Evolutionary conservation across 2,329 filamentous ascomycete species (phyloP).

Genomic region (Colletotrichum spinosum): DNA sequence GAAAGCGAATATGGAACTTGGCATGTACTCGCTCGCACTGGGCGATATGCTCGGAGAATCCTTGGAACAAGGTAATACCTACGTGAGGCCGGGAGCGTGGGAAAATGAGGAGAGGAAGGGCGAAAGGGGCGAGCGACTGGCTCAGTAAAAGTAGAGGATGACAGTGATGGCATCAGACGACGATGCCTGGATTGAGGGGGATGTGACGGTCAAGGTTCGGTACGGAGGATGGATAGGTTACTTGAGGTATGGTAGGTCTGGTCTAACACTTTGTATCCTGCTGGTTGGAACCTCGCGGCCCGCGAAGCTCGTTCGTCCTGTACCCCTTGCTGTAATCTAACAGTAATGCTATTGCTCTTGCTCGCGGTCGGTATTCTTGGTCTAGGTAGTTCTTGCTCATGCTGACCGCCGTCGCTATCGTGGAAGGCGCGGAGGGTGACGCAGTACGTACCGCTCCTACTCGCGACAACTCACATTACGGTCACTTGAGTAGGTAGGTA

Average conservation of each 20-base stretch:
- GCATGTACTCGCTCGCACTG: no score
- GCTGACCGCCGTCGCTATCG: slow-evolving; percentile 1
- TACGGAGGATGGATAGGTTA: neutral
- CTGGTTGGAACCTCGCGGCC: no score
- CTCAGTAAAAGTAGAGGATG: slow-evolving; percentile 13
- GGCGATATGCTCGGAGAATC: no score
- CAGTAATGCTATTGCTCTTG: neutral
- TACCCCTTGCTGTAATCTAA: neutral
- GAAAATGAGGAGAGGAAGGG: slow-evolving; percentile 16
- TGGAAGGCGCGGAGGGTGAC: slow-evolving; percentile 22
- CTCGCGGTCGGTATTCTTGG: slow-evolving; percentile 1
- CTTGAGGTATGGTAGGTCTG: no score
- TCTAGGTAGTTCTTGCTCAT: slow-evolving; percentile 1
- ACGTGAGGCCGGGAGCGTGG: slow-evolving; percentile 19
- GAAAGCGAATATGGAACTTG: no score
- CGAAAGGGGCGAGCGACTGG: slow-evolving; percentile 10
- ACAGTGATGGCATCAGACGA: slow-evolving; percentile 20
- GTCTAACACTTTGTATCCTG: no score
- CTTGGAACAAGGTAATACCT: neutral
- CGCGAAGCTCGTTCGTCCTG: neutral
- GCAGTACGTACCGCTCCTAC: slow-evolving; percentile 24
- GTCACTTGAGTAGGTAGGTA: no score
- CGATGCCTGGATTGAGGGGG: neutral
- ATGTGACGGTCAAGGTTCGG: neutral
- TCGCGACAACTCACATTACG: neutral